Conservation (phyloP, 139 green algal species). For the Zygnema circumcarinatum region DNA sequence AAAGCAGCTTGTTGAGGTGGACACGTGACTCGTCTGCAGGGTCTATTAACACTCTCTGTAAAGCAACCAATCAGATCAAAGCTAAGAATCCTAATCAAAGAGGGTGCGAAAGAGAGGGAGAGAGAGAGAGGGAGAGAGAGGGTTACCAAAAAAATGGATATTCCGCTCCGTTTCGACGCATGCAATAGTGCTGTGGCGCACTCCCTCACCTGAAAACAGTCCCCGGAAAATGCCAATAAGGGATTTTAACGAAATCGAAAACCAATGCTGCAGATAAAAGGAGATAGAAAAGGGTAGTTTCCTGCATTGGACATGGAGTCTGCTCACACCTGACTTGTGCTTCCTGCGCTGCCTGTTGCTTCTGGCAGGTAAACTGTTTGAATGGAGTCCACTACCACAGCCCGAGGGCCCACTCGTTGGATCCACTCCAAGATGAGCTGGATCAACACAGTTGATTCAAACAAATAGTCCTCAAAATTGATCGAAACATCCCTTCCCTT, state of each 20-base stretch:
- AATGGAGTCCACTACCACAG: constrained; percentile 91
- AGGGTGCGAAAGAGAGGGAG: neutral
- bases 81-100: too few relatives aligned
- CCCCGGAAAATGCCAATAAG: too few relatives aligned
- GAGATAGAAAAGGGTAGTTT: neutral
- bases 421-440: constrained; percentile 61
- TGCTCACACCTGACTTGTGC: constrained; percentile 66
- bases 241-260: neutral
- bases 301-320: too few relatives aligned
- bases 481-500: too few relatives aligned
- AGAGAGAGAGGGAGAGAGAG: neutral
- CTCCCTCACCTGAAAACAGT: constrained; percentile 81
- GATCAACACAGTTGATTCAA: too few relatives aligned
- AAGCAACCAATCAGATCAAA: too few relatives aligned
- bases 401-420: constrained; percentile 68
- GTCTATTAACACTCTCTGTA: too few relatives aligned
- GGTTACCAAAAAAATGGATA: constrained; percentile 82
- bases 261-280: neutral
- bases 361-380: constrained; percentile 90
- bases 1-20: too few relatives aligned
- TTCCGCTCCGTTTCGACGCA: constrained; percentile 73
- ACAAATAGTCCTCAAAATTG: too few relatives aligned
- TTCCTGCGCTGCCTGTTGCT: constrained; percentile 73
- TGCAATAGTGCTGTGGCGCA: constrained; percentile 84
- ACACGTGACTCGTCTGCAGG: too few relatives aligned